Evolutionary conservation across 1,139 yeast genomes (phyloP), one percentile per base, ranked within the genome.

Genomic region (Hanseniaspora gamundiae): DNA sequence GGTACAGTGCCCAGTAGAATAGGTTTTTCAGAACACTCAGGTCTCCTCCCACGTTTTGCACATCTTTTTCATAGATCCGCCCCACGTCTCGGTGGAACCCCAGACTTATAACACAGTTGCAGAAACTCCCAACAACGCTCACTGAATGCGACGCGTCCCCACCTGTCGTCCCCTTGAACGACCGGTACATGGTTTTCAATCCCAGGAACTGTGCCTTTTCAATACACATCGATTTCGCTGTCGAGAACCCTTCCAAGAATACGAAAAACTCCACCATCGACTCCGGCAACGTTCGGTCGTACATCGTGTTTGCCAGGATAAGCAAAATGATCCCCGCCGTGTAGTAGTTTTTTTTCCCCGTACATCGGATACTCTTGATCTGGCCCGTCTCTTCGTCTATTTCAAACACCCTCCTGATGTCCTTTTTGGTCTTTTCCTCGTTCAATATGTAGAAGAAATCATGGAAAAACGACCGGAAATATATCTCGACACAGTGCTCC

Each of bases 71-170:
- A 39, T 56, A 62, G 1, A 58, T 22, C 3, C 38, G 31, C 10
- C 52, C 52, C 13, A 62, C 54, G 42, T 62, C 52, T 14, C 52
- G 48, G 41, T 63, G 55, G 14, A 65, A 47, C 1, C 67, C 67
- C 45, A 64, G 43, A 0, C 53, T 41, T 4, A 57, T 35, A 0
- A 62, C 58, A 47, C 59, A 54, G 17, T 48, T 47, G 3, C 57
- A 45, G 17, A 63, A 51, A 1, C 47, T 35, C 27, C 51, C 53
- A 9, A 54, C 47, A 2, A 58, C 26, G 8, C 44, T 42, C 7
- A 51, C 42, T 7, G 51, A 16, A 45, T 59, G 53, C 0, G 61
- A 44, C 22, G 54, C 53, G 40, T 61, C 67, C 26, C 57, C 59
- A 28, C 57, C 61, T 3, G 51, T 35, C 5, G 53, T 52, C 11